phyloP scores from a whole-genome alignment of 208 protist species.

The Trypanosoma cruzi region DNA sequence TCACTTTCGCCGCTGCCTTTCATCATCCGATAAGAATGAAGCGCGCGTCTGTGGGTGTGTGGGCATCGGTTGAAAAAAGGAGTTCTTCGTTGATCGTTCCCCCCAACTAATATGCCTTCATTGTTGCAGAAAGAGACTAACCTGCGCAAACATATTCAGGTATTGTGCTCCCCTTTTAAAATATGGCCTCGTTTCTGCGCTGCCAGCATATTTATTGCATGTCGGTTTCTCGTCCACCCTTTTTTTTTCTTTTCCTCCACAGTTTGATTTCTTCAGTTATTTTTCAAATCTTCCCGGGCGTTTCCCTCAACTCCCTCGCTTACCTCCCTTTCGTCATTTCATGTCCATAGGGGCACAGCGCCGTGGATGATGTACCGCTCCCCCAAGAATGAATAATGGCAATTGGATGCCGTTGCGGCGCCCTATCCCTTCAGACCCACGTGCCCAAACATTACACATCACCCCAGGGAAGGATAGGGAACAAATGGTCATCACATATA shows the following conservation, averaged over 20 bases:
- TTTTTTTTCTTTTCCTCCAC: conserved; percentile 13
- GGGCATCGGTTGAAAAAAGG: neutral
- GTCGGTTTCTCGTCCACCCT: neutral
- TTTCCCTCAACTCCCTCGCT: neutral
- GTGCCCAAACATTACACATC: neutral
- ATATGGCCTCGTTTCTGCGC: neutral
- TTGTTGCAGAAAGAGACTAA: neutral
- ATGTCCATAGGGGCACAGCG: neutral
- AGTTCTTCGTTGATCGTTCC: neutral
- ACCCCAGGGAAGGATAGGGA: neutral
- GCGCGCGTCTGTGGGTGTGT: neutral
- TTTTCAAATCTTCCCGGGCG: neutral
- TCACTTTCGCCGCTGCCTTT: neutral
- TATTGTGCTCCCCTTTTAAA: neutral
- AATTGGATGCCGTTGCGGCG: neutral
- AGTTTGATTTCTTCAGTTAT: neutral
- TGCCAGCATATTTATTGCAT: neutral
- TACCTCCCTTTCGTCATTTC: neutral
- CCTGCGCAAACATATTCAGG: neutral
- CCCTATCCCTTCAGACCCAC: neutral
- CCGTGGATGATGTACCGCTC: neutral
- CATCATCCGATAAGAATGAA: neutral
- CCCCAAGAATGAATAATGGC: neutral
- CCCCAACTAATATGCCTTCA: neutral
- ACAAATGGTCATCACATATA: neutral